A percentile compares a stretch with the other conserved stretches of the same genome.
These are phyloP conservation scores for Penicilliopsis zonata DNA, from an alignment of 495 filamentous ascomycete species.

Conservation along the genomic window DNA sequence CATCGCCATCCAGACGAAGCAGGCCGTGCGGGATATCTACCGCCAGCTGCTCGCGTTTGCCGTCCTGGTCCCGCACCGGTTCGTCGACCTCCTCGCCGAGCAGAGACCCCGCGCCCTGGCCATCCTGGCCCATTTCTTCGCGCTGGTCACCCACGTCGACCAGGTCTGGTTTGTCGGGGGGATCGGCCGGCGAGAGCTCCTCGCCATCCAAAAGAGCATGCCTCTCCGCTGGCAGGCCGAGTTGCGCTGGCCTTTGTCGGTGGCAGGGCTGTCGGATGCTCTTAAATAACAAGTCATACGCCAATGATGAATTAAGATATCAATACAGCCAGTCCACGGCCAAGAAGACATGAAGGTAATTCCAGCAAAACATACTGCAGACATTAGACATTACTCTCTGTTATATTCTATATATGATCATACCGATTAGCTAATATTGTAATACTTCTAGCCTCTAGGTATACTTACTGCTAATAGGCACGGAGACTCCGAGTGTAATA, in stretches of 20 bases:
- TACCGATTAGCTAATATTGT: no score
- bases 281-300: no score
- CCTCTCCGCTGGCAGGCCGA: constrained; percentile 17
- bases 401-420: no score
- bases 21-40: constrained; percentile 8
- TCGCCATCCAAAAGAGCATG: constrained; percentile 14
- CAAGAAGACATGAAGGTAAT: no score
- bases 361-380: no score
- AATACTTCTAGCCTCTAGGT: no score
- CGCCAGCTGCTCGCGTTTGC: constrained; percentile 22
- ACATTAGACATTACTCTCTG: no score
- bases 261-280: constrained; percentile 3
- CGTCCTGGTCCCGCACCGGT: constrained; percentile 15
- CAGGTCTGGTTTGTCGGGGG: constrained; percentile 25
- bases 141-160: constrained; percentile 12
- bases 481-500: no score
- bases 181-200: constrained; percentile 20
- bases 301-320: no score
- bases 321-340: no score
- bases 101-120: constrained; percentile 26
- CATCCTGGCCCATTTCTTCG: constrained; percentile 31
- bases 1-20: constrained; percentile 11
- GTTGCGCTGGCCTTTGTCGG: constrained; percentile 22
- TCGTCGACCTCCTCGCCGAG: constrained; percentile 19
- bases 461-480: no score